Evolutionary conservation across 306 rosid genomes (phyloP).

Genomic region (Astragalus glycyphyllos): DNA sequence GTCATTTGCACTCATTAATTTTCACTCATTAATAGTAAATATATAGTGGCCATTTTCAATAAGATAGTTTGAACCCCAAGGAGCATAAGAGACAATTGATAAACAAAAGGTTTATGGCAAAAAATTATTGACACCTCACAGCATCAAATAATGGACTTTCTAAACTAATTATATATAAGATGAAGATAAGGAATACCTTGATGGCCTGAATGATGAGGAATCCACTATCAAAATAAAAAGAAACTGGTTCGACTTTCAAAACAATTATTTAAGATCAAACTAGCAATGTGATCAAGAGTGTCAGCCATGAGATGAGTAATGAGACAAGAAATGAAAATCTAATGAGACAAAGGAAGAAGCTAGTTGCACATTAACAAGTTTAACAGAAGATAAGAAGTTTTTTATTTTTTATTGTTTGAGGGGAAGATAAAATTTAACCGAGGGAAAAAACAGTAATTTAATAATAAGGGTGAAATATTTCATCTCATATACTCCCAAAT

Average conservation of each 20-base stretch:
- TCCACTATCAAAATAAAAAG: conserved; percentile 1
- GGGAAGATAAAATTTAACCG: no score
- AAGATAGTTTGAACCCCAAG: no score
- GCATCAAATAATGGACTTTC: background rate
- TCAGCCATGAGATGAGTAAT: background rate
- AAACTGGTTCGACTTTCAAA: background rate
- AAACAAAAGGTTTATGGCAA: background rate
- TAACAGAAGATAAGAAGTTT: no score
- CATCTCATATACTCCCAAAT: no score
- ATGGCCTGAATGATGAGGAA: background rate
- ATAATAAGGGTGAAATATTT: no score
- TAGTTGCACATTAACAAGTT: no score
- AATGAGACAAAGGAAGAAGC: background rate
- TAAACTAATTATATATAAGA: background rate
- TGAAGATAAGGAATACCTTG: background rate
- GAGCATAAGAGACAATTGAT: background rate
- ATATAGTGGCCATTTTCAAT: no score
- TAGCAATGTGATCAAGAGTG: background rate
- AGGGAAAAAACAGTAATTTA: no score
- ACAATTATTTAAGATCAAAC: background rate
- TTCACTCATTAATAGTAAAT: no score
- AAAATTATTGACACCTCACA: conserved; percentile 1
- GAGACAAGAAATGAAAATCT: background rate
- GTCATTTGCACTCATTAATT: no score
- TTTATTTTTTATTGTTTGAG: no score